These are phyloP conservation scores for Glomus cerebriforme DNA, from an alignment of 192 early-diverging fungal species.

Conservation along the genomic window DNA sequence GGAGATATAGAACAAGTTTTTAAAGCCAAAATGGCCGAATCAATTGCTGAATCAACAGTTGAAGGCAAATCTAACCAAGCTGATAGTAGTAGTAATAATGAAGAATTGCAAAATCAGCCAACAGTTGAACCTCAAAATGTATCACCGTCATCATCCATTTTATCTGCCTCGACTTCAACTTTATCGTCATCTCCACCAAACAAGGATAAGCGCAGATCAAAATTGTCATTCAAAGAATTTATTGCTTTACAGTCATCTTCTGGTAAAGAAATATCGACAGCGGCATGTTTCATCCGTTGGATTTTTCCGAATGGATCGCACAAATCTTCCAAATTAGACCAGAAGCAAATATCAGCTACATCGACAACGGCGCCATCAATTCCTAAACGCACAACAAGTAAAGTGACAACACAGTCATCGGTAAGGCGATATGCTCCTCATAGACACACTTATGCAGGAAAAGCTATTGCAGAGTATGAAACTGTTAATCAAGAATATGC, in stretches of 20 bases:
- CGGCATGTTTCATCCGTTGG: constrained; percentile 10
- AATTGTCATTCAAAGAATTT: background rate
- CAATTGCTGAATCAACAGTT: background rate
- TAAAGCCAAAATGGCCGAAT: background rate
- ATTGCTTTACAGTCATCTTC: background rate
- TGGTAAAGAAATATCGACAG: constrained; percentile 18
- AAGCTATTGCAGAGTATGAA: constrained; percentile 18
- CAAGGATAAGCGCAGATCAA: background rate
- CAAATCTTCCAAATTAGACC: background rate
- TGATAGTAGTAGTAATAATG: background rate
- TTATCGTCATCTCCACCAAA: background rate
- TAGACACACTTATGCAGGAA: constrained; percentile 16
- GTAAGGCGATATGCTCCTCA: background rate
- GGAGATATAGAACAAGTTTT: background rate
- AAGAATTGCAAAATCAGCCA: background rate
- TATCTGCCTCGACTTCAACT: background rate
- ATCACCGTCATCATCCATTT: background rate
- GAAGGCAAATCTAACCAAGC: background rate
- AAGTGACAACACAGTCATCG: background rate
- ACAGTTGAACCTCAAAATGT: background rate
- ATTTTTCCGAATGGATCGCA: background rate
- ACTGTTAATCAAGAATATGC: constrained; percentile 27
- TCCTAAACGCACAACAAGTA: background rate
- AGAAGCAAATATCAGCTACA: background rate
- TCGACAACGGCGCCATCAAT: background rate